phyloP scores from a whole-genome alignment of 1,284 basidiomycete genomes.

The Omphalotus olearius region DNA sequence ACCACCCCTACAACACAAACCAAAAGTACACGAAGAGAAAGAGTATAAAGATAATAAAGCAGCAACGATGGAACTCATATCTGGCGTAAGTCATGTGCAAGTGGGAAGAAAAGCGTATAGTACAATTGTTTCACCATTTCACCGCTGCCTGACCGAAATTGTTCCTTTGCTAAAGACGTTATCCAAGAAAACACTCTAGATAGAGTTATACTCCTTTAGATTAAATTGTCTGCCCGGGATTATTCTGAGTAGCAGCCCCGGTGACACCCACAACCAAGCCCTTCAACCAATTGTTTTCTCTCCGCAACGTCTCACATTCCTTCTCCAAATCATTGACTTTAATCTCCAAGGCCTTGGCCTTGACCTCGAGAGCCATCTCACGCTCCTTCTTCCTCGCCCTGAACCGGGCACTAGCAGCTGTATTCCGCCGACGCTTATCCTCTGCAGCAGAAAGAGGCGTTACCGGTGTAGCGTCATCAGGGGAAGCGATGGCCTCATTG shows the following conservation, averaged over 20 bases:
- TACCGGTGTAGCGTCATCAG: constrained; percentile 25
- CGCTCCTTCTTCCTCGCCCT: constrained; percentile 98
- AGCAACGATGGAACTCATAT: too few relatives aligned
- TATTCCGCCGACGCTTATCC: constrained; percentile 94
- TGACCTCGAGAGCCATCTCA: constrained; percentile 91
- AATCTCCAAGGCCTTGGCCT: constrained; percentile 84
- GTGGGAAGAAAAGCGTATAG: too few relatives aligned
- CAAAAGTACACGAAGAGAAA: too few relatives aligned
- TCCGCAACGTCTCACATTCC: constrained; percentile 86
- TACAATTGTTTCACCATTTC: too few relatives aligned
- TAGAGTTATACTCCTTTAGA: too few relatives aligned
- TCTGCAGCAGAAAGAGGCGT: constrained; percentile 53
- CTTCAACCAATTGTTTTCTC: constrained; percentile 95
- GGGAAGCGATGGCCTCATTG: constrained; percentile 1
- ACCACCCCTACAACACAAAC: too few relatives aligned
- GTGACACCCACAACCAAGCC: constrained; percentile 89
- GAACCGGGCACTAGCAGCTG: constrained; percentile 94
- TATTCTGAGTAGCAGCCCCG: constrained; percentile 46
- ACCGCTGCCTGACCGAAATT: too few relatives aligned
- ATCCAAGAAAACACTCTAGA: too few relatives aligned
- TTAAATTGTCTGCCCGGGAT: too few relatives aligned
- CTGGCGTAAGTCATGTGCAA: too few relatives aligned
- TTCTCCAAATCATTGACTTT: constrained; percentile 83
- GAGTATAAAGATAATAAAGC: too few relatives aligned
- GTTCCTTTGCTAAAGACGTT: too few relatives aligned